Base-by-base conservation (phyloP, 495 filamentous ascomycete species). In the Rhizodiscina lignyota region DNA sequence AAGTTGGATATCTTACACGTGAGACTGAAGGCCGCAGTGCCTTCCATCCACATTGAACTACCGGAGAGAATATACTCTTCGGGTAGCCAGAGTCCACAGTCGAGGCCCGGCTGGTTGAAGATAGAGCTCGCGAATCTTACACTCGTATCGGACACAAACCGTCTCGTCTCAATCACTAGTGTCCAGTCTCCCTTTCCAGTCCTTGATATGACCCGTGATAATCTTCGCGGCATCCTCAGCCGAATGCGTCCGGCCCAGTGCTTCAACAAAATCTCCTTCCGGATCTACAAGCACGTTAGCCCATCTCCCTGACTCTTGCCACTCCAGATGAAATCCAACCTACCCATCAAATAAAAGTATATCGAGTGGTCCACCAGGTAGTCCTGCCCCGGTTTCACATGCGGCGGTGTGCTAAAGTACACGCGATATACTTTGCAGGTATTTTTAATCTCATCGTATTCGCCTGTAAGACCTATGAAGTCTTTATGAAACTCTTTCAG, bases 301-400 rank as follows among this genome's bases (percentile, higher is more conserved):
- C 17, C 8, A 10, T 12, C 8, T 11, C 33, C 10, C 10, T 4
- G n/a, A 24, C 16, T 11, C 8, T 21, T 4, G 33, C 5, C 17
- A 23, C 33, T n/a, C 33, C 17, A 17, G 24, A 34, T 28, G 26
- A 24, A 30, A 35, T 26, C 15, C 1, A 16, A 60, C 70, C 55
- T 58, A 78, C 74, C 77, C 89, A 97, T 97, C 41, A 97, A 59
- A 55, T 97, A 97, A 51, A 97, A 97, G 64, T 97, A 97, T 43
- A 97, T 96, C 51, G 83, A 93, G 60, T 97, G 89, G 59, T 96
- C 89, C 26, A 97, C 89, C 42, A 97, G 56, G 59, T 97, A 97
- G 55, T 97, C 89, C 63, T 93, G 81, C 5, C 84, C 89, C 2
- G 83, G 74, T 63, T 87, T 74, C 32, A 94, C 81, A 40, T 85